These are phyloP conservation scores for Artemisia tridentata DNA, from an alignment of 129 eudicot species.

Conservation along the genomic window DNA sequence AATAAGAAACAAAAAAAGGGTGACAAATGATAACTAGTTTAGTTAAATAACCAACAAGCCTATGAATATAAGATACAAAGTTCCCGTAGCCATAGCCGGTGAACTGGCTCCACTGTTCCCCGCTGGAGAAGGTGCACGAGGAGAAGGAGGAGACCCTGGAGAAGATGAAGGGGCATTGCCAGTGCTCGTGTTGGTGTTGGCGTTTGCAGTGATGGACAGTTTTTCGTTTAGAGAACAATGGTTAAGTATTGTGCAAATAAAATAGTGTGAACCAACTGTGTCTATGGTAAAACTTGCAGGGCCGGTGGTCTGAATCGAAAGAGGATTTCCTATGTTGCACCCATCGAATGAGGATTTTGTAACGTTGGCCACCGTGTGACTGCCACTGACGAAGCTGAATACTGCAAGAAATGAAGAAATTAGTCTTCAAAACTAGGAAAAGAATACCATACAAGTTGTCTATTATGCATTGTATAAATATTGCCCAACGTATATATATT, in stretches of 20 bases:
- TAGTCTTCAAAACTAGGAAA: not conserved
- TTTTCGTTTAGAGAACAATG: too few species aligned
- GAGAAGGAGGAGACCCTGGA: slow-evolving; percentile 3
- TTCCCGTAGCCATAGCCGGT: not conserved
- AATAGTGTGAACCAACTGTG: not conserved
- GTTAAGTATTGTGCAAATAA: not conserved
- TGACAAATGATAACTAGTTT: not conserved
- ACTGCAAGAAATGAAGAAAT: slow-evolving; percentile 26
- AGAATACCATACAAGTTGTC: not conserved
- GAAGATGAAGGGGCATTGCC: too few species aligned
- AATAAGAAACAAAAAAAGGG: not conserved
- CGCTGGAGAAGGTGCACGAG: slow-evolving; percentile 14
- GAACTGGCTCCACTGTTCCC: not conserved
- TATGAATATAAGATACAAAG: slow-evolving; percentile 11
- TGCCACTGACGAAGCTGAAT: slow-evolving; percentile 34
- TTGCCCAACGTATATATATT: not conserved
- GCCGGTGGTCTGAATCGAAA: too few species aligned
- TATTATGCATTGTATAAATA: not conserved
- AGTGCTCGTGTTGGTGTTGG: not conserved
- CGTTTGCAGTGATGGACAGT: not conserved
- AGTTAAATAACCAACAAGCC: slow-evolving; percentile 10
- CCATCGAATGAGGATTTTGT: slow-evolving; percentile 12
- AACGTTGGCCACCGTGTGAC: slow-evolving; percentile 33
- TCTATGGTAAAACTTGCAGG: too few species aligned
- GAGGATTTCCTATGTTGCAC: slow-evolving; percentile 18